Base-by-base conservation (phyloP, 2,329 filamentous ascomycete genomes). In the Arthrinium puccinioides region DNA sequence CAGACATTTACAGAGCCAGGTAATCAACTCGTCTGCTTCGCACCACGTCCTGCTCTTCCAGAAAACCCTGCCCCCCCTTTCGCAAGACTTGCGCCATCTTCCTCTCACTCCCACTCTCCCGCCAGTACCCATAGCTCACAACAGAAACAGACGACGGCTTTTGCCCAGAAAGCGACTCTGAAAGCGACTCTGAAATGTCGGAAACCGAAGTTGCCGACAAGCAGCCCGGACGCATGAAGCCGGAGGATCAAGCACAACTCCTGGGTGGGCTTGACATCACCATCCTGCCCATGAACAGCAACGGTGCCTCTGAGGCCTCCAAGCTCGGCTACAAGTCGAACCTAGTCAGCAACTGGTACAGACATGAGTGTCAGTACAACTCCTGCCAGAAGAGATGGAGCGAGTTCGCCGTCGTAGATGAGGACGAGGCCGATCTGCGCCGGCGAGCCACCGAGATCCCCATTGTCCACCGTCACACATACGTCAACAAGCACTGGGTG, bases 381-480 rank as follows among this genome's bases (percentile, higher is more conserved):
- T 44, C 36, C 3, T 59, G 56, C 30, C 53, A 49, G 2, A 1
- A 28, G 3, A 47, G 54, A 23, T 61, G 55, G 57, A 53, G 49
- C 9, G 51, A 53, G 35, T 56, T 48, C 21, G 42, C 45, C 32
- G 41, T 48, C 36, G 37, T 49, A n/a, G 46, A 53, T 6, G 50
- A 56, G 3, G 59, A 61, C 3, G 35, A 48, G 29, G 33, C 21
- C 3, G 41, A 50, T 30, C 44, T 62, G 9, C 25, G 39, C 4
- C 29, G 37, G n/a, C 46, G 50, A 7, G 49, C 47, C 7, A 27
- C 43, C 7, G 32, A 32, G 18, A 41, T 49, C 4, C 55, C 56
- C 29, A 61, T 63, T 30, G 46, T 62, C 21, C 57, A 61, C 38
- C 55, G 56, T 6, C 50, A 56, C 21, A 8, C 21, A 16, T 49